Base-by-base conservation (phyloP, 768 basidiomycete species). In the Fomitopsis serialis region DNA sequence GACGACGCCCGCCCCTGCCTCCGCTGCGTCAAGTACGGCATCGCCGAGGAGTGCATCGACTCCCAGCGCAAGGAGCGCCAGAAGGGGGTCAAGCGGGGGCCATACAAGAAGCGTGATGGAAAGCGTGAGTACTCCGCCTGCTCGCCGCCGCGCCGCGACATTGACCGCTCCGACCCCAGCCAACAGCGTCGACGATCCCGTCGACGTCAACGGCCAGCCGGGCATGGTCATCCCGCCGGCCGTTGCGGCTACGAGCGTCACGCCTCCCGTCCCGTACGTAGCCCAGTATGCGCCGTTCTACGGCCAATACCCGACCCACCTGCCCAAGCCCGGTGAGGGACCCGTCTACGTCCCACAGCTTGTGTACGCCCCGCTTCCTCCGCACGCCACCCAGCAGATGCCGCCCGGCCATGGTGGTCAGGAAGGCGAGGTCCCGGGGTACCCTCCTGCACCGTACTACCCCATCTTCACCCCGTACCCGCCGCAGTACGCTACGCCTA, bases 31-130 rank as follows among this genome's bases (percentile, higher is more conserved):
- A 92, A 89, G 72, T 95, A 95, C 61, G 92, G 90, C 63, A 79
- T 89, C 58, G 78, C 83, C 45, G 89, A 92, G 65, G 87, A 88
- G 64, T 97, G 94, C 66, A 75, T 91, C 59, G 89, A 94, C 73
- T 93, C 92, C 27, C 85, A 89, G 69, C 79, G 93, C 68, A 96
- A 95, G 75, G 92, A 96, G 72, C 80, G 92, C 64, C 90, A 89
- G 69, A 90, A 89, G 67, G 89, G 89, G 59, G 78, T 89, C 61
- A 92, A 90, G 75, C 74, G 89, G 65, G 89, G 89, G 43, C 89
- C 89, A 70, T 92, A 92, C 86, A 91, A 91, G 89, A 92, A 91
- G 83, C 88, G 87, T 83, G 88, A 89, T 87, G 84, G 81, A 80
- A 89, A 86, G 80, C 81, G 88, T 89, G 66, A 70, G 84, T 70